Evolutionary conservation across 2,329 filamentous ascomycete species (phyloP), one percentile per base, ranked within the genome.

Genomic region (Diaporthe citrichinensis): DNA sequence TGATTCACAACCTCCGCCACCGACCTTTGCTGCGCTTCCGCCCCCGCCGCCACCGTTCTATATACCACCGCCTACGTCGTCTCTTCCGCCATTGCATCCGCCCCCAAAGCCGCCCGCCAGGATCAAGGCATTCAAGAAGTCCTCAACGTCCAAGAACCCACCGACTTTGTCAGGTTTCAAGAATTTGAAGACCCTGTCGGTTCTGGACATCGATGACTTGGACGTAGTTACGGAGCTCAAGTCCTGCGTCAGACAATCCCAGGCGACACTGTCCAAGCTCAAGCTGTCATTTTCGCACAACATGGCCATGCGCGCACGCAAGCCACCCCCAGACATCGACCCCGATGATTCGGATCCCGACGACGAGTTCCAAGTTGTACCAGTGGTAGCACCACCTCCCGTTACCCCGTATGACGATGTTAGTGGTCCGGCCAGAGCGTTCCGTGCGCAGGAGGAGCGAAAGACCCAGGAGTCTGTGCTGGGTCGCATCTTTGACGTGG

Each of bases 171-270:
- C 89, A 0, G 89, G 88, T 0, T 92, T 93, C 82, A 88, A 85
- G 67, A 86, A 86, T 51, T 84, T 93, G 20, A 88, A 87, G 77
- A 87, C 80, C 6, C 83, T 93, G 20, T 83, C 87, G 5, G 83
- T 93, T 9, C 84, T 93, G 46, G 91, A 93, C 77, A 92, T 93
- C 71, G 91, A 93, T 76, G 86, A 83, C 39, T 83, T 92, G 6
- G 89, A 91, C 46, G 84, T 90, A 44, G 79, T 92, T 17, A 81
- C 85, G 2, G 91, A 93, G 81, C 85, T 93, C 76, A 88, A 87
- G 76, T 79, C 84, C 7, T 92, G 90, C 78, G 83, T 93, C 34
- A 84, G 84, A 15, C 89, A 89, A 77, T 92, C 88, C 1, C 85
- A 88, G 2, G 85, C 87, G 1, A 90, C 90, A 0, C 83, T 93